phyloP scores from a whole-genome alignment of 1,284 basidiomycete species.

The Tilletia walkeri region DNA sequence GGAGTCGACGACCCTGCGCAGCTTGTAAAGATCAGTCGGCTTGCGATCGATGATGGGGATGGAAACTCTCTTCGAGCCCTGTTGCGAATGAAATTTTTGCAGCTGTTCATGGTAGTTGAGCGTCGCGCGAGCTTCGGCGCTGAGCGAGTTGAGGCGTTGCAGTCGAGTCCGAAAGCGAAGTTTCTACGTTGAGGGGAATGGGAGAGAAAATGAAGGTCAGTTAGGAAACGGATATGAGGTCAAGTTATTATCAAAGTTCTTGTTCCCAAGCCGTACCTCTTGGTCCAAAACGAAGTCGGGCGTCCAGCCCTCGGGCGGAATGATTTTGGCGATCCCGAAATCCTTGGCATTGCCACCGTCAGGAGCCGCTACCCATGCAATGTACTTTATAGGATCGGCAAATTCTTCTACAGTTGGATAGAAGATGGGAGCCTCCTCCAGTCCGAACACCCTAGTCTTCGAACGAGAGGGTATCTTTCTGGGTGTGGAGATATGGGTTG shows the following conservation, averaged over 20 bases:
- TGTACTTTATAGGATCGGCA: constrained; percentile 91
- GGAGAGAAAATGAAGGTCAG: background rate
- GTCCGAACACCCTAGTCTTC: constrained; percentile 65
- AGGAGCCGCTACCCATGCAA: constrained; percentile 70
- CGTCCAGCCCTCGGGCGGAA: constrained; percentile 88
- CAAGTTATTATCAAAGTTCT: too few species aligned
- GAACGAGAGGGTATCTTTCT: constrained; percentile 36
- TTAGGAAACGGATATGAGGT: background rate
- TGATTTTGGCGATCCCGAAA: constrained; percentile 92
- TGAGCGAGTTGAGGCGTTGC: constrained; percentile 92
- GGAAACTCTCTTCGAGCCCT: constrained; percentile 68
- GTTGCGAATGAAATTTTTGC: constrained; percentile 63
- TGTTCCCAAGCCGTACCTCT: constrained; percentile 62
- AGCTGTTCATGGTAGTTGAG: constrained; percentile 96
- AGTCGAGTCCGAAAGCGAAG: constrained; percentile 94
- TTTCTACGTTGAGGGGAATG: constrained; percentile 60
- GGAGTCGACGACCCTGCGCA: constrained; percentile 85
- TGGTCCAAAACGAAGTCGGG: constrained; percentile 97
- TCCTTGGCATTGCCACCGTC: constrained; percentile 66
- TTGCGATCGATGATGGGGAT: constrained; percentile 90
- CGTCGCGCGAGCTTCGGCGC: constrained; percentile 92
- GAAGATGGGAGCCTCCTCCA: constrained; percentile 86
- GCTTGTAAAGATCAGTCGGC: constrained; percentile 84
- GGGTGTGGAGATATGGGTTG: constrained; percentile 42
- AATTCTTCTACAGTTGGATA: constrained; percentile 87